These are phyloP conservation scores for Parietaria judaica DNA, from an alignment of 306 rosid genomes.

Conservation along the genomic window DNA sequence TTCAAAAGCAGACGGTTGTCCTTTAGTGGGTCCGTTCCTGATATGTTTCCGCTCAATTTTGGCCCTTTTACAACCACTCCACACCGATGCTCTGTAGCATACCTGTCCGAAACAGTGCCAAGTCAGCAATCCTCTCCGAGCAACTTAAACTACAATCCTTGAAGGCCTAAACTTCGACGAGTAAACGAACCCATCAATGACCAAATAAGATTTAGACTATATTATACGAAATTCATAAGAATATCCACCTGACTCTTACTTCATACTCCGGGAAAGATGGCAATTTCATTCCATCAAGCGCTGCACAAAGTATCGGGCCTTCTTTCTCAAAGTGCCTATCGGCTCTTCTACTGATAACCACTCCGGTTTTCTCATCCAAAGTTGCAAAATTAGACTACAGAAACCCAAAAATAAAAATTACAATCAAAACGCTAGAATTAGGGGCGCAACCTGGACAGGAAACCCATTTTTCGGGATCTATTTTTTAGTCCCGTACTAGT, in stretches of 20 bases:
- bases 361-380: constrained; percentile 73
- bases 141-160: too few species aligned
- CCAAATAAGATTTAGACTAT: constrained; percentile 10
- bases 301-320: constrained; percentile 86
- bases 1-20: constrained; percentile 87
- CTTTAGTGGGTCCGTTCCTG: constrained; percentile 91
- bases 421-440: background rate
- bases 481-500: too few species aligned
- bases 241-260: constrained; percentile 86
- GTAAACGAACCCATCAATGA: constrained; percentile 10
- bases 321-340: constrained; percentile 96
- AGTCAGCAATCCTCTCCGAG: too few species aligned
- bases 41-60: constrained; percentile 81
- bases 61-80: constrained; percentile 97
- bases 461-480: too few species aligned
- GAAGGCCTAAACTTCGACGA: too few species aligned
- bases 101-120: constrained; percentile 34
- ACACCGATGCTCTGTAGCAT: constrained; percentile 98
- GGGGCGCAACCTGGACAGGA: too few species aligned
- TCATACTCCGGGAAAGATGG: constrained; percentile 85
- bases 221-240: constrained; percentile 21
- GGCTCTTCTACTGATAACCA: constrained; percentile 80
- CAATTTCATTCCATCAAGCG: constrained; percentile 81
- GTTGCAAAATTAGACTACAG: constrained; percentile 89
- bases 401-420: constrained; percentile 13